Evolutionary conservation across 306 rosid genomes (phyloP).

Genomic region (Castanopsis chinensis): DNA sequence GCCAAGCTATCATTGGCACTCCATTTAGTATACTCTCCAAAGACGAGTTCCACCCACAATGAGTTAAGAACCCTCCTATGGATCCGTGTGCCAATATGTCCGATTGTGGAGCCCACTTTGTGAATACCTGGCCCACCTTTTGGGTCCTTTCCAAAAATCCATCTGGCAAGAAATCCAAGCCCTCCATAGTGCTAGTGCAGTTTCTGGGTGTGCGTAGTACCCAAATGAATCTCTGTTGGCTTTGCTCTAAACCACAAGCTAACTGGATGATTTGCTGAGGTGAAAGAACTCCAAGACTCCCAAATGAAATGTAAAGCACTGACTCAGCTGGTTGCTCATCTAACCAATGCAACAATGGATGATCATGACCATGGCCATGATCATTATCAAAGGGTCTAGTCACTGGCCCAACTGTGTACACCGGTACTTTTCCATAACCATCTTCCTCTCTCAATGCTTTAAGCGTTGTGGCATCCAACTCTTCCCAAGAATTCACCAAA

Average conservation of each 20-base stretch:
- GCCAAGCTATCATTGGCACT: background rate
- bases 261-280: constrained; percentile 45
- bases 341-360: constrained; percentile 38
- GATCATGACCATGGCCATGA: no score
- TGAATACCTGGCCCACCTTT: background rate
- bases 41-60: constrained; percentile 2
- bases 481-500: constrained; percentile 63
- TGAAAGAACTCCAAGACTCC: constrained; percentile 62
- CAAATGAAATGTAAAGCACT: constrained; percentile 54
- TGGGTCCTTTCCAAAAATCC: background rate
- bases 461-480: constrained; percentile 18
- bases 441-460: constrained; percentile 24
- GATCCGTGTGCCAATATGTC: background rate
- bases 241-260: constrained; percentile 65
- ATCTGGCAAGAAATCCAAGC: background rate
- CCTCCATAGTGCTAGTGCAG: background rate
- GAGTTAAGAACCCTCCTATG: background rate
- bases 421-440: constrained; percentile 25
- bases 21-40: background rate
- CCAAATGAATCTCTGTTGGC: constrained; percentile 58
- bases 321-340: constrained; percentile 50
- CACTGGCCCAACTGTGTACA: constrained; percentile 56
- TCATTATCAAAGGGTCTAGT: constrained; percentile 8
- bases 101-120: constrained; percentile 2
- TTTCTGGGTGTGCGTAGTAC: constrained; percentile 46